Evolutionary conservation across 1,284 basidiomycete genomes (phyloP).

Genomic region (Ustilago xerochloae): DNA sequence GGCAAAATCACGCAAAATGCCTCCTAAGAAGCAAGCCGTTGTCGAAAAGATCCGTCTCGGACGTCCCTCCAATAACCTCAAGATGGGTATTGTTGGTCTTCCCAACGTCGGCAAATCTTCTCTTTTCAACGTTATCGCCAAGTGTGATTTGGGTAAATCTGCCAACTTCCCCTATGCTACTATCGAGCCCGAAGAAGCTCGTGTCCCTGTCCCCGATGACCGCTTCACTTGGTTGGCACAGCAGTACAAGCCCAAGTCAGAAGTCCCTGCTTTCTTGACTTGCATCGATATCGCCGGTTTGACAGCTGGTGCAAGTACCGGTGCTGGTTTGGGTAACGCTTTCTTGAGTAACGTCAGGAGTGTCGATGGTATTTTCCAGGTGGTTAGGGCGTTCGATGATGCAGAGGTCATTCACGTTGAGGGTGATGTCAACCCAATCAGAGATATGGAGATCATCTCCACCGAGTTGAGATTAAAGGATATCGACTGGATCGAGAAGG

Average conservation of each 20-base stretch:
- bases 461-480: constrained; percentile 86
- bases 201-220: constrained; percentile 94
- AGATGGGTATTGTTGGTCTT: constrained; percentile 68
- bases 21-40: constrained; percentile 57
- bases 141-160: constrained; percentile 88
- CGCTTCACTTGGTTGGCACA: constrained; percentile 95
- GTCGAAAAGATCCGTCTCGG: constrained; percentile 64
- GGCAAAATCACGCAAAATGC: constrained; percentile 58
- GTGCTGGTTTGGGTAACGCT: constrained; percentile 96
- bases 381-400: constrained; percentile 97
- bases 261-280: constrained; percentile 93
- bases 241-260: constrained; percentile 87
- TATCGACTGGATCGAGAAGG: constrained; percentile 98
- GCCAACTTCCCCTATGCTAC: constrained; percentile 99
- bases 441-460: constrained; percentile 98
- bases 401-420: constrained; percentile 99
- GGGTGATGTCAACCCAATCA: constrained; percentile 93
- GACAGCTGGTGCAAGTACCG: constrained; percentile 94
- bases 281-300: constrained; percentile 99
- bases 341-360: constrained; percentile 98
- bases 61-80: constrained; percentile 67
- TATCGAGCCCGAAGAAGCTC: constrained; percentile 76
- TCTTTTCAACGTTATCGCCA: constrained; percentile 84
- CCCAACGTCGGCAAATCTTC: constrained; percentile 68
- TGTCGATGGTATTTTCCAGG: constrained; percentile 99